Conservation (phyloP, 352 stramenopile species). For the Phytophthora tubulina region DNA sequence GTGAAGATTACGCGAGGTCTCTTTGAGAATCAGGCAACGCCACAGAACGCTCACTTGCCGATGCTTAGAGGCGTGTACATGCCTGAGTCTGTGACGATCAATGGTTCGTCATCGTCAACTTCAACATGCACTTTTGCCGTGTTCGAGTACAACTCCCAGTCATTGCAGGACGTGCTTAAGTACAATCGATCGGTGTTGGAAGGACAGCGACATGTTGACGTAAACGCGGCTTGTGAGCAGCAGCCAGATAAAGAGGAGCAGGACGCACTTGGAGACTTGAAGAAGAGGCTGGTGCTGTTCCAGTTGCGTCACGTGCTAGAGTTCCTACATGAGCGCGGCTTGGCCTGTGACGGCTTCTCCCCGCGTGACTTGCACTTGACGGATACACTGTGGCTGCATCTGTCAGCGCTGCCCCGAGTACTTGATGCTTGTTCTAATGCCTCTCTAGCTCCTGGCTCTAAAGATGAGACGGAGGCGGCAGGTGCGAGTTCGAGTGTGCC, state of each 20-base stretch:
- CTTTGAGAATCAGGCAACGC: slow-evolving; percentile 38
- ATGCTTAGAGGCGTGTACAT: slow-evolving; percentile 51
- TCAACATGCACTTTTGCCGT: slow-evolving; percentile 52
- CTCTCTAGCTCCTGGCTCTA: not conserved
- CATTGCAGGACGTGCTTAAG: slow-evolving; percentile 76
- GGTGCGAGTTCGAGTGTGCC: slow-evolving; percentile 1
- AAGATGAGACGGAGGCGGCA: not conserved
- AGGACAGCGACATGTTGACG: slow-evolving; percentile 31
- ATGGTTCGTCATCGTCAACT: not conserved
- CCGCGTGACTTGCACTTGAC: slow-evolving; percentile 57
- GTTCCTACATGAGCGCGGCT: slow-evolving; percentile 53
- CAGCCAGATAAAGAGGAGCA: slow-evolving; percentile 26
- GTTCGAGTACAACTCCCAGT: slow-evolving; percentile 74
- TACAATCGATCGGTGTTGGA: slow-evolving; percentile 74
- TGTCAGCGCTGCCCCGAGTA: slow-evolving; percentile 50
- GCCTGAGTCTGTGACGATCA: not conserved
- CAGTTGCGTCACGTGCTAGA: slow-evolving; percentile 60
- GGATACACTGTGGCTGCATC: slow-evolving; percentile 60
- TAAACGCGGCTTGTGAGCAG: slow-evolving; percentile 26
- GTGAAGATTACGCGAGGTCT: slow-evolving; percentile 32
- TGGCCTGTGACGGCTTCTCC: slow-evolving; percentile 55
- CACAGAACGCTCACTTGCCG: slow-evolving; percentile 43
- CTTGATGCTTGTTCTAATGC: slow-evolving; percentile 15
- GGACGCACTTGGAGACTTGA: slow-evolving; percentile 56
- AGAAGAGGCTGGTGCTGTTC: slow-evolving; percentile 77